Conservation (phyloP, 2,329 filamentous ascomycete species). For the Tolypocladium tropicale region DNA sequence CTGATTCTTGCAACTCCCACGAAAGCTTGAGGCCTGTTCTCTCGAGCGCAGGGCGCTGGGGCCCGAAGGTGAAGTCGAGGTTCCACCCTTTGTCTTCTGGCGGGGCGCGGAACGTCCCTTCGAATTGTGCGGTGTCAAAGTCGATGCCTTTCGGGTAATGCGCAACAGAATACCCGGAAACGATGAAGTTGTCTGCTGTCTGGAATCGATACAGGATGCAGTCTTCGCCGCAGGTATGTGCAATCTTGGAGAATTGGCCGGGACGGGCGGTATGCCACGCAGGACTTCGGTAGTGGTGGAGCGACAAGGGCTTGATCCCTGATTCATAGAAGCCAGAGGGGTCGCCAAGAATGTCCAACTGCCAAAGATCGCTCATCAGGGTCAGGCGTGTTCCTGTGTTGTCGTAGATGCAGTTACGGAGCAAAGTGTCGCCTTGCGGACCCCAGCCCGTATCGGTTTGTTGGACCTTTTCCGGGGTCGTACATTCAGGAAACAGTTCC, state of each 20-base stretch:
- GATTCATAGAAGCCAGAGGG: slow-evolving; percentile 55
- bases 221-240: slow-evolving; percentile 49
- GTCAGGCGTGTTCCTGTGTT: slow-evolving; percentile 49
- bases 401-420: slow-evolving; percentile 54
- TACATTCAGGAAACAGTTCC: slow-evolving; percentile 34
- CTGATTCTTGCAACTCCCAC: background rate
- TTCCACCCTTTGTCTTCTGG: slow-evolving; percentile 39
- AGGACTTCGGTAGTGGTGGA: slow-evolving; percentile 55
- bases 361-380: slow-evolving; percentile 46
- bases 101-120: slow-evolving; percentile 40
- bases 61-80: slow-evolving; percentile 40
- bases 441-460: slow-evolving; percentile 48
- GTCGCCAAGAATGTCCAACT: slow-evolving; percentile 50
- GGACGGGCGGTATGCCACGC: slow-evolving; percentile 46
- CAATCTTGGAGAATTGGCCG: slow-evolving; percentile 45
- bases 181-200: slow-evolving; percentile 40
- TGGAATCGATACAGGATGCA: slow-evolving; percentile 50
- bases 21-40: background rate
- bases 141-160: slow-evolving; percentile 43
- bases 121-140: slow-evolving; percentile 38
- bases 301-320: slow-evolving; percentile 46
- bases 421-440: slow-evolving; percentile 49
- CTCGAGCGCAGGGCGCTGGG: background rate
- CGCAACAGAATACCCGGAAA: slow-evolving; percentile 50
- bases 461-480: slow-evolving; percentile 39